phyloP scores from a whole-genome alignment of 805 yeast species.

The Nakazawaea sp. region DNA sequence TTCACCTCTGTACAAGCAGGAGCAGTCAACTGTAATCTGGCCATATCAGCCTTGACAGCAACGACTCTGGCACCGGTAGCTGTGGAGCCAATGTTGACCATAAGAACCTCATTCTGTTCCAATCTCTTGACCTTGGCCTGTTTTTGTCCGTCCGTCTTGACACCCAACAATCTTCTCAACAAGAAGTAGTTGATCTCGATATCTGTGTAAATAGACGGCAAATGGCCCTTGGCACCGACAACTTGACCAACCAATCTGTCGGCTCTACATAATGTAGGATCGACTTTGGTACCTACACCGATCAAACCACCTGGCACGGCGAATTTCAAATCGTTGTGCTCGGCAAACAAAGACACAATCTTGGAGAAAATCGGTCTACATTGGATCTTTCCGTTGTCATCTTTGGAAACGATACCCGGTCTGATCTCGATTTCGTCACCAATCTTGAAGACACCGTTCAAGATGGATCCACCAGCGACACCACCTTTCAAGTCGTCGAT shows the following conservation, averaged over 20 bases:
- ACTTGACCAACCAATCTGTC: constrained; percentile 99
- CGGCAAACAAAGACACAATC: constrained; percentile 92
- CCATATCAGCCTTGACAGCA: constrained; percentile 98
- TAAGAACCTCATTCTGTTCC: constrained; percentile 89
- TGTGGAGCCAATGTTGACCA: constrained; percentile 99
- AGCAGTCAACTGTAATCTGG: constrained; percentile 90
- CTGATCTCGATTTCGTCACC: constrained; percentile 99
- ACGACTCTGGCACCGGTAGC: constrained; percentile 99
- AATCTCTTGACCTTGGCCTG: constrained; percentile 95
- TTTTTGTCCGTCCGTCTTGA: constrained; percentile 94
- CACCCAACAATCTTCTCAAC: constrained; percentile 95
- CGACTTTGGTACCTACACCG: constrained; percentile 99
- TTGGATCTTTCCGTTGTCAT: constrained; percentile 79
- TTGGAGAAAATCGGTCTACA: constrained; percentile 94
- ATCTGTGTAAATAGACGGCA: constrained; percentile 95
- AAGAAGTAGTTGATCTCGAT: constrained; percentile 96
- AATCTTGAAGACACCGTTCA: constrained; percentile 92
- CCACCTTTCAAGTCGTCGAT: constrained; percentile 97
- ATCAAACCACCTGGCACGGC: constrained; percentile 99
- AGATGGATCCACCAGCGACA: constrained; percentile 99
- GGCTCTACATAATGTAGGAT: constrained; percentile 98
- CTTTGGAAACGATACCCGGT: constrained; percentile 98
- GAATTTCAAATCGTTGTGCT: constrained; percentile 93
- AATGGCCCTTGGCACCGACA: constrained; percentile 93
- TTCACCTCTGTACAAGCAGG: constrained; percentile 99